These are phyloP conservation scores for Morella rubra DNA, from an alignment of 306 rosid genomes.

Conservation along the genomic window DNA sequence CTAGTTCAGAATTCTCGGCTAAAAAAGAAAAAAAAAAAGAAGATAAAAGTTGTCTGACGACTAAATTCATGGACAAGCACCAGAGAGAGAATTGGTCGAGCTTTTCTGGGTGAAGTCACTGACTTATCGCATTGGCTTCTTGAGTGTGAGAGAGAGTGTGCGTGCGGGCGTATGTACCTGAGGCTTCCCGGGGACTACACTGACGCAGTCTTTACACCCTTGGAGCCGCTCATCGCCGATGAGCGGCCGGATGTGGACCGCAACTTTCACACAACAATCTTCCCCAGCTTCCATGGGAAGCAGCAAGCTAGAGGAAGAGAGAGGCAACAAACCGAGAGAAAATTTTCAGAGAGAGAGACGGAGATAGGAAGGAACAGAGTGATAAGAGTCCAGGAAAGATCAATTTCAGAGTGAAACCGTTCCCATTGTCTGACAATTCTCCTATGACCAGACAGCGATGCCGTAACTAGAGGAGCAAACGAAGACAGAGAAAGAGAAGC, in stretches of 20 bases:
- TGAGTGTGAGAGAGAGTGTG: conserved; percentile 14
- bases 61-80: neutral
- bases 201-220: conserved; percentile 97
- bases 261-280: conserved; percentile 93
- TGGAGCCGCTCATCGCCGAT: conserved; percentile 88
- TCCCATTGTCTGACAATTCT: conserved; percentile 35
- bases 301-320: conserved; percentile 10
- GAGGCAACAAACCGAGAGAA: conserved; percentile 4
- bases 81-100: neutral
- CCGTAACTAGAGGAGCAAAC: conserved; percentile 22
- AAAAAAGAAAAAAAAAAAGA: conserved; percentile 18
- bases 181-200: conserved; percentile 85
- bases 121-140: neutral
- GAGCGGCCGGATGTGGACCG: conserved; percentile 92
- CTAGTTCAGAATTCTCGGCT: conserved; percentile 10
- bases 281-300: conserved; percentile 73
- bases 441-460: conserved; percentile 36
- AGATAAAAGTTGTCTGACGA: neutral
- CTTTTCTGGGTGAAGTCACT: neutral
- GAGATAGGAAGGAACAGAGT: neutral
- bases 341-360: conserved; percentile 4
- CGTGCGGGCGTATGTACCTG: conserved; percentile 59
- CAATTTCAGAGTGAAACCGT: conserved; percentile 32
- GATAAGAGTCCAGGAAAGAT: conserved; percentile 13
- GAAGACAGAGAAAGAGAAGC: conserved; percentile 4